A percentile compares a stretch with the other conserved stretches of the same genome.
Evolutionary conservation across 805 yeast genomes (phyloP).

Genomic region (Metschnikowia amazonensis): DNA sequence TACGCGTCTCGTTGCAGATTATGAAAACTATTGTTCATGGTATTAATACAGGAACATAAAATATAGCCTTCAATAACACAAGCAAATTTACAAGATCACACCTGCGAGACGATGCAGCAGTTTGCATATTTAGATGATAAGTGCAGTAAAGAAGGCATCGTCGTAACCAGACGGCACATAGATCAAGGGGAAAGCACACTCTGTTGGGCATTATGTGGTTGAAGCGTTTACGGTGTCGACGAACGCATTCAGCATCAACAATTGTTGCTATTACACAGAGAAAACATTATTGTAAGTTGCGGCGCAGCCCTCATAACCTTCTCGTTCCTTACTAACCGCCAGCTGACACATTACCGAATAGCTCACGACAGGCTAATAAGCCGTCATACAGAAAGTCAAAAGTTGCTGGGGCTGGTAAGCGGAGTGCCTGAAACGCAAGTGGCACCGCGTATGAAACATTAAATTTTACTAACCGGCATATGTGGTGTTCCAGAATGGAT

Average conservation of each 20-base stretch:
- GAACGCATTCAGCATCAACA: background rate
- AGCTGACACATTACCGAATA: too few relatives aligned
- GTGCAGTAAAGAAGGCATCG: background rate
- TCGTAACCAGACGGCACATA: background rate
- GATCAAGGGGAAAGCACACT: background rate
- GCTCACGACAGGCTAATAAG: background rate
- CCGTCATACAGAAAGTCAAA: background rate
- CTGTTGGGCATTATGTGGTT: background rate
- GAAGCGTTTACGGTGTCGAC: too few relatives aligned
- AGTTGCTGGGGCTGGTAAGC: background rate
- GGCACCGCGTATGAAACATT: background rate
- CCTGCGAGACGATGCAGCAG: background rate
- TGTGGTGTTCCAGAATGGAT: conserved; percentile 1
- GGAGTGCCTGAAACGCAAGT: background rate
- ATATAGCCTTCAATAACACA: background rate
- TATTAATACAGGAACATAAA: background rate
- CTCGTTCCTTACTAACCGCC: too few relatives aligned
- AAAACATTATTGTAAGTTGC: too few relatives aligned
- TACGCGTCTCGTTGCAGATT: background rate
- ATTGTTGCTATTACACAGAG: too few relatives aligned
- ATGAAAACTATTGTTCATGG: background rate
- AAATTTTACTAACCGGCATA: background rate
- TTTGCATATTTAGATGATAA: background rate
- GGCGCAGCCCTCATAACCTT: too few relatives aligned
- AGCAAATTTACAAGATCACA: background rate